phyloP scores from a whole-genome alignment of 2,329 filamentous ascomycete species.

The Diaporthe vexans region DNA sequence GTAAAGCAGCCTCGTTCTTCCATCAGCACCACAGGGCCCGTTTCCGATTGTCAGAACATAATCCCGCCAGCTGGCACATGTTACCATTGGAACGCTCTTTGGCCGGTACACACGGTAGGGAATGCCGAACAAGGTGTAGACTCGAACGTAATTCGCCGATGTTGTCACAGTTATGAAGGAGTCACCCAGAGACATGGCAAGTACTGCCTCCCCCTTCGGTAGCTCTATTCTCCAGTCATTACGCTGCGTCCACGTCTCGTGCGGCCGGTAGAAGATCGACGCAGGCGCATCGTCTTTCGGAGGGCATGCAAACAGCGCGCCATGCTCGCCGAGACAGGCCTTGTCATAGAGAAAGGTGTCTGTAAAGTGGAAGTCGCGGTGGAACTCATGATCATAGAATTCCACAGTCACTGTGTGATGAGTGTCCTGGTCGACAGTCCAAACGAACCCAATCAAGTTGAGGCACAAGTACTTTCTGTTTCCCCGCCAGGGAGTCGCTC shows the following conservation, averaged over 20 bases:
- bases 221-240: slow-evolving; percentile 91
- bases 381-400: slow-evolving; percentile 94
- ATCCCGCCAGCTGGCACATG: slow-evolving; percentile 93
- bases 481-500: slow-evolving; percentile 95
- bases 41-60: slow-evolving; percentile 98
- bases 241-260: slow-evolving; percentile 95
- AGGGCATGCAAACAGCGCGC: slow-evolving; percentile 87
- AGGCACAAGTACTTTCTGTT: slow-evolving; percentile 94
- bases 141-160: slow-evolving; percentile 86
- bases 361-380: slow-evolving; percentile 97
- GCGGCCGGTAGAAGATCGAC: slow-evolving; percentile 94
- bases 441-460: slow-evolving; percentile 94
- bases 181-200: slow-evolving; percentile 90
- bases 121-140: slow-evolving; percentile 94
- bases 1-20: slow-evolving; percentile 84
- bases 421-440: slow-evolving; percentile 96
- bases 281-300: slow-evolving; percentile 75
- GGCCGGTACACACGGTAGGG: slow-evolving; percentile 91
- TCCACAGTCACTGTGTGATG: slow-evolving; percentile 96
- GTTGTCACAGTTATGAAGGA: slow-evolving; percentile 94
- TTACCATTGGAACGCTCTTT: slow-evolving; percentile 90
- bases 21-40: slow-evolving; percentile 84
- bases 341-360: slow-evolving; percentile 97
- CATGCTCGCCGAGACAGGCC: slow-evolving; percentile 89
- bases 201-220: slow-evolving; percentile 88